Evolutionary conservation across 345 rosid genomes (phyloP), one percentile per base, ranked within the genome.

Genomic region (Brassica cretica): DNA sequence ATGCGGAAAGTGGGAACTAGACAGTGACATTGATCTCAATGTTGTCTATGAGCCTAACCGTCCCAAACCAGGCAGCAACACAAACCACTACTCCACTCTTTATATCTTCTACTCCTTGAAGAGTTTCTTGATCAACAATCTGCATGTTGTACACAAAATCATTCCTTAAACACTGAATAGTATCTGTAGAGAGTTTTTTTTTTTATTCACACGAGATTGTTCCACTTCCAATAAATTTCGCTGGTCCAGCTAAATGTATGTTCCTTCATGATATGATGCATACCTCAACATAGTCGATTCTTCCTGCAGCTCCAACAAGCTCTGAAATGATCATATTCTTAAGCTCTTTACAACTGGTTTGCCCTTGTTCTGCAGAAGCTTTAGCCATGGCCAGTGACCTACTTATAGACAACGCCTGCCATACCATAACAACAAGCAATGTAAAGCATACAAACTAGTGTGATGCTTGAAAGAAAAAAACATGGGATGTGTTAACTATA

Each of bases 251-350:
- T 63, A 65, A 18, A 51, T 0, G 53, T 35, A 37, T 37, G 29
- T 19, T 11, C 33, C 25, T 2, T n/a, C 5, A 8, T 15, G 44
- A 60, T 73, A 12, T 12, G 46, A 59, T 35, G 46, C 74, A 81
- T 51, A 92, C 97, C 97, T 94, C 92, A 0, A 87, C 98, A 85
- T 91, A 95, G 81, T 93, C 98, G n/a, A 95, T 73, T 82, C 63
- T 85, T 15, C 96, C 98, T 39, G 88, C 88, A 73, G 97, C 88
- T 70, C 80, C 84, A 74, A 66, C 76, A 72, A 91, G 78, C 68
- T 83, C 84, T 78, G 75, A 80, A 70, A 86, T 27, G 72, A 89
- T 86, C 39, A 75, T 64, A 71, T 88, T 85, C 76, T 81, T 86
- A 19, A 93, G 80, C 65, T 77, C 80, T 72, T 51, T 46, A 78